Conservation (phyloP, 805 yeast genomes). For the Candida adriatica region DNA sequence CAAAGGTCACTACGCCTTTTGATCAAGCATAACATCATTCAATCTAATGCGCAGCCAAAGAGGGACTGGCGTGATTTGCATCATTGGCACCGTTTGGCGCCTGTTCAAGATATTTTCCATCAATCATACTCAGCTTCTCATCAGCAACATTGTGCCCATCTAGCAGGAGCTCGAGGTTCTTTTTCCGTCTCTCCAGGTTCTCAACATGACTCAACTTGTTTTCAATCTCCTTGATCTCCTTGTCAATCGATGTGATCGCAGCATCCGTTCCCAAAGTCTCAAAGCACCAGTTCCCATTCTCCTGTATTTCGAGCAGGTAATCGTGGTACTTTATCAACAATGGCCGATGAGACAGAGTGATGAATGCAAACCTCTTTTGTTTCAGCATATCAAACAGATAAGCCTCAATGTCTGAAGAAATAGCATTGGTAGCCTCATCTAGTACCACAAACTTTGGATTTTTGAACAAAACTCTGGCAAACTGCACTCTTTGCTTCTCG, state of each 20-base stretch:
- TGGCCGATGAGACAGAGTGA: slow-evolving; percentile 81
- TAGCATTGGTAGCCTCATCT: slow-evolving; percentile 94
- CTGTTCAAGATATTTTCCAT: slow-evolving; percentile 4
- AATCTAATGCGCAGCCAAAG: not conserved
- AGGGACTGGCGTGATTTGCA: slow-evolving; percentile 2
- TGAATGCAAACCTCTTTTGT: slow-evolving; percentile 61
- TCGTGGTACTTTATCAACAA: slow-evolving; percentile 81
- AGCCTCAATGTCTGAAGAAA: slow-evolving; percentile 85
- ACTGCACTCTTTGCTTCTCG: slow-evolving; percentile 83
- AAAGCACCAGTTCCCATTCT: slow-evolving; percentile 50
- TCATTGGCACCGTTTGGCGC: slow-evolving; percentile 2
- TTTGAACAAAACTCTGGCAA: slow-evolving; percentile 79
- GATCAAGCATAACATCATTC: too few species aligned
- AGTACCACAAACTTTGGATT: slow-evolving; percentile 75
- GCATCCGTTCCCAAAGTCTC: slow-evolving; percentile 61
- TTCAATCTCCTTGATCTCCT: slow-evolving; percentile 65
- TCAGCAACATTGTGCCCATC: slow-evolving; percentile 19
- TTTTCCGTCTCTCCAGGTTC: slow-evolving; percentile 52
- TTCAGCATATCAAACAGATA: slow-evolving; percentile 71
- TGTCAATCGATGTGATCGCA: slow-evolving; percentile 61
- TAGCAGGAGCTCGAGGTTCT: slow-evolving; percentile 39
- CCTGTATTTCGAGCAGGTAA: slow-evolving; percentile 60
- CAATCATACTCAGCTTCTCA: slow-evolving; percentile 5
- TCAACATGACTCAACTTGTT: slow-evolving; percentile 52
- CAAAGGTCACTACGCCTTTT: too few species aligned